phyloP scores from a whole-genome alignment of 2,329 filamentous ascomycete genomes.

The Apiospora hydei region DNA sequence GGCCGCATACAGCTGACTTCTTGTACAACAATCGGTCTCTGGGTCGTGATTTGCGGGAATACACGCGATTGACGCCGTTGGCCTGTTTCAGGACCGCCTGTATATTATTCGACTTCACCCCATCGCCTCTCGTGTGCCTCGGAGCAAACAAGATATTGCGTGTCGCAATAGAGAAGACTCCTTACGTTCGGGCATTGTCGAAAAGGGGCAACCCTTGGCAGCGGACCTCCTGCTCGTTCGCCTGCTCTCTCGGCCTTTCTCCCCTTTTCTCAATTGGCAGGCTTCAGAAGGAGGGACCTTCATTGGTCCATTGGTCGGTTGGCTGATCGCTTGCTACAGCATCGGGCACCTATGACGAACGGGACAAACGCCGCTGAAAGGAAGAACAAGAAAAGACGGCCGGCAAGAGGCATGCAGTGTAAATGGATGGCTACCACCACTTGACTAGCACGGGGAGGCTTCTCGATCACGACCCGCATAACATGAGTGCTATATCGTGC shows the following conservation, averaged over 20 bases:
- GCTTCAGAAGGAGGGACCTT: neutral
- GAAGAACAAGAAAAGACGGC: neutral
- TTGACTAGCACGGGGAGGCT: neutral
- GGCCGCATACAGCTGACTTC: conserved; percentile 5
- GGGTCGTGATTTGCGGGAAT: conserved; percentile 6
- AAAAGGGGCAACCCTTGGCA: neutral
- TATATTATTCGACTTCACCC: conserved; percentile 10
- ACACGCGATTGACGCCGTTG: conserved; percentile 20
- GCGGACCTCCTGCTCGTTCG: neutral
- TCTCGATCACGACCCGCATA: neutral
- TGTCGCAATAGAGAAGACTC: neutral
- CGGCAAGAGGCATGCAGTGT: conserved; percentile 8
- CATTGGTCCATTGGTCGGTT: neutral
- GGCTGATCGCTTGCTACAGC: neutral
- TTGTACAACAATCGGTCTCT: neutral
- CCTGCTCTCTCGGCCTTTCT: conserved; percentile 1
- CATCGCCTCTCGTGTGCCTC: conserved; percentile 4
- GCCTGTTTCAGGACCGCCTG: neutral
- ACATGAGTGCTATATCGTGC: neutral
- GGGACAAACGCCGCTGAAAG: neutral
- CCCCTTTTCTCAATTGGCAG: neutral
- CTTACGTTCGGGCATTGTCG: neutral
- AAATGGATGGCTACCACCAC: neutral
- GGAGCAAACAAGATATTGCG: conserved; percentile 1
- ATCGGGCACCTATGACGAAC: neutral